These are phyloP conservation scores for Penicillium lividum DNA, from an alignment of 495 filamentous ascomycete genomes.

Conservation along the genomic window DNA sequence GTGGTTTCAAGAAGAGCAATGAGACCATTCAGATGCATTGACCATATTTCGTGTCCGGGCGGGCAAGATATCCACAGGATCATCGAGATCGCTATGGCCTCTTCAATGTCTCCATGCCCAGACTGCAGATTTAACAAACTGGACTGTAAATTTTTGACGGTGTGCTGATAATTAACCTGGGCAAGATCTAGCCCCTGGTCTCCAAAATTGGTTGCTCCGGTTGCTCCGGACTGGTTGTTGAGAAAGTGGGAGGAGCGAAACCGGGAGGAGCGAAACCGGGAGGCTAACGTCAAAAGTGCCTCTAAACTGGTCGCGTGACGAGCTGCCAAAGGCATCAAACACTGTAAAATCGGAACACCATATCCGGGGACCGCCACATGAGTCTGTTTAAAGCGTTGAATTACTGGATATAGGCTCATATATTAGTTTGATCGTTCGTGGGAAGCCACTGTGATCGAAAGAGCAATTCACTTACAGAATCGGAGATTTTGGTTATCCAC, in stretches of 20 bases:
- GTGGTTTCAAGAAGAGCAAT: neutral
- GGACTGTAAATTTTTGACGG: neutral
- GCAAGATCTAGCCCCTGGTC: neutral
- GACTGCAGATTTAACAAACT: neutral
- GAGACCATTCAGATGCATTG: neutral
- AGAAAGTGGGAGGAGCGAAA: neutral
- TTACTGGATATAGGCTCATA: neutral
- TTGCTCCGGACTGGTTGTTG: too few relatives aligned
- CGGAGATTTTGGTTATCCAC: slow-evolving; percentile 2
- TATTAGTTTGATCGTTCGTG: neutral
- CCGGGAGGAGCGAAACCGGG: neutral
- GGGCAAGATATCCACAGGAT: neutral
- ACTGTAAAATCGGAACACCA: slow-evolving; percentile 1
- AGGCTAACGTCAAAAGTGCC: neutral
- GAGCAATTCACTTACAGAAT: neutral
- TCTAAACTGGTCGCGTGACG: slow-evolving; percentile 2
- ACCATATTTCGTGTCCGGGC: neutral
- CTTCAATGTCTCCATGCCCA: slow-evolving; percentile 1
- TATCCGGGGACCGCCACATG: neutral
- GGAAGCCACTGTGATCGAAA: neutral
- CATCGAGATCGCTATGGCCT: neutral
- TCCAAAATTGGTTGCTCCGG: neutral
- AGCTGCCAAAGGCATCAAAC: slow-evolving; percentile 1
- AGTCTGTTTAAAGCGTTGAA: neutral
- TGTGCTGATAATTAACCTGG: neutral